Evolutionary conservation across 345 rosid species (phyloP), one percentile per base, ranked within the genome.

Genomic region (Dipteronia sinensis): DNA sequence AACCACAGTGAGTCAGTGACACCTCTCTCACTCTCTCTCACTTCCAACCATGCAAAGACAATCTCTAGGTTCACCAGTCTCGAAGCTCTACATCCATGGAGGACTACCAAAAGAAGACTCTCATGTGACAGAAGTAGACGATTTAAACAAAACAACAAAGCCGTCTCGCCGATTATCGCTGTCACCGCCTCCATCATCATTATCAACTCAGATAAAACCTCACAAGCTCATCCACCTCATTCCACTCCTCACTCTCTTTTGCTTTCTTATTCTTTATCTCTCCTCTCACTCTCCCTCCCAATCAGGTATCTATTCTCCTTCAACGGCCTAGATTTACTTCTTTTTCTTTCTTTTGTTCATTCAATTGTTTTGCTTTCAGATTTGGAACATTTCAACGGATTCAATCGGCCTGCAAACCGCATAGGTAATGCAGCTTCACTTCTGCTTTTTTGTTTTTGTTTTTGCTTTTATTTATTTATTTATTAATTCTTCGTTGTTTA

Each of bases 151-250:
- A 73, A 73, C 88, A 17, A 47, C 80, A 8, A 90, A 86, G 46
- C 86, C 89, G 34, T 86, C 89, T 23, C 90, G 90, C 85, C 91
- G 95, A 38, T 73, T 85, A 47, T 90, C 91, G 19, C 67, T 83
- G 56, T 77, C 89, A 3, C 68, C 80, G 3, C 63, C 86, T 0
- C 65, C 82, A 0, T 65, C 85, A 40, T 78, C 85, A 19, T 29
- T 83, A 0, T 67, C 88, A 53, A 77, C 91, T 64, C 77, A 83
- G 19, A 67, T 86, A 22, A 83, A 80, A 6, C 93, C 86, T 22
- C 92, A 87, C 84, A 91, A 85, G 71, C 85, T 93, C 73, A 78
- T 95, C n/a, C 99, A 95, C 89, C 81, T 94, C 58, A 91, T 95
- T 58, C 99, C 99, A 0, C 71, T 95, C 53, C 92, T 95, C 75